Evolutionary conservation across 768 basidiomycete genomes (phyloP), one percentile per base, ranked within the genome.

Genomic region (Auriscalpium microsporum): DNA sequence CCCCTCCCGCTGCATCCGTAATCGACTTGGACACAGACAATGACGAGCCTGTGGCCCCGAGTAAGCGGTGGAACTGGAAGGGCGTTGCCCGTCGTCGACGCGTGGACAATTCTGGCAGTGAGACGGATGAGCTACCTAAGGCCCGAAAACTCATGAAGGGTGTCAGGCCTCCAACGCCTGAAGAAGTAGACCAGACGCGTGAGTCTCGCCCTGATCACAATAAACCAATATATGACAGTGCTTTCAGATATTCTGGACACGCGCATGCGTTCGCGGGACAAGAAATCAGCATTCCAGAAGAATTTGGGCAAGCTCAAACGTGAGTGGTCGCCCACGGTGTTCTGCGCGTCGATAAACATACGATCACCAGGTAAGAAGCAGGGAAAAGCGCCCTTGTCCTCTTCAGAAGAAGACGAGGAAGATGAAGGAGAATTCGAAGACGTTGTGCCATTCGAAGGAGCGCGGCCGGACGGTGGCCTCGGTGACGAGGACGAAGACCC

Each of bases 261-360:
- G 8, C 82, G 89, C 45, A 67, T 91, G 34, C 82, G 90, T 37
- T 66, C 70, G 28, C 78, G 87, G 34, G 72, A 74, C 56, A 87
- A 80, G 68, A 74, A 76, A 66, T 77, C 83, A 13, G 58, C 68
- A 6, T 90, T 80, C 65, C 84, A 83, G 59, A 76, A 74, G 64
- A 84, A 79, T 57, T 66, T 90, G 13, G 83, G 86, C 58, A 82
- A 75, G 58, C 62, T 90, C 51, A 87, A 80, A 69, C 73, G 88
- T 91, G 56, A 51, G 77, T 67, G 10, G 51, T n/a, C 17, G 35
- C 42, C 13, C n/a, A 48, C 13, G 8, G 23, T 37, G 16, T 44
- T 11, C 36, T 58, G 16, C 36, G 1, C n/a, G 14, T 14, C 6
- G 9, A 56, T 58, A 47, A 53, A 17, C 54, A 53, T 17, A 57